These are phyloP conservation scores for Wilcoxina mikolae DNA, from an alignment of 495 filamentous ascomycete species.

Conservation along the genomic window DNA sequence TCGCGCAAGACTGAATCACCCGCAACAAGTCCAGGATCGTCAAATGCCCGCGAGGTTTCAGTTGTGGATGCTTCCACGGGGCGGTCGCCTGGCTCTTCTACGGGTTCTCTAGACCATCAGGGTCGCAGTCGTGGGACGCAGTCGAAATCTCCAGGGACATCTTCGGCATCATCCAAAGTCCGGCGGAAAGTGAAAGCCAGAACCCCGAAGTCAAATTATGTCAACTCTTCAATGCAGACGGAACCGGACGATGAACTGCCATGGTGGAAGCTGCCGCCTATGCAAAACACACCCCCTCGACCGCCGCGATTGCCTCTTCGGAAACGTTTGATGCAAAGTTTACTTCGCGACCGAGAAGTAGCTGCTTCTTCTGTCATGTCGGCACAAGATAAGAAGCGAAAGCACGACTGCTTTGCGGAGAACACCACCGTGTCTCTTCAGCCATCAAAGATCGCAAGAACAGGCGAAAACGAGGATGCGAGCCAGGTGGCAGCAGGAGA, in stretches of 20 bases:
- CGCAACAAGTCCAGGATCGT: background rate
- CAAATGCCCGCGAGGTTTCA: background rate
- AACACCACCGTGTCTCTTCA: conserved; percentile 6
- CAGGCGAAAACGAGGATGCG: conserved; percentile 4
- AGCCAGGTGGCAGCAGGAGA: background rate
- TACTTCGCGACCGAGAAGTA: conserved; percentile 22
- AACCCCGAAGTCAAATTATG: conserved; percentile 30
- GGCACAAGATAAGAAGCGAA: conserved; percentile 21
- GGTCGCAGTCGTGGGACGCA: background rate
- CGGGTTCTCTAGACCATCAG: background rate
- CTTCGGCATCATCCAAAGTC: background rate
- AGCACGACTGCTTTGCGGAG: conserved; percentile 10
- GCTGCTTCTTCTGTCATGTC: conserved; percentile 9
- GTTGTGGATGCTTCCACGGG: conserved; percentile 6
- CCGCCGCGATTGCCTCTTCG: conserved; percentile 23
- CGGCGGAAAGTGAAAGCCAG: conserved; percentile 5
- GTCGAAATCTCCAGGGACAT: background rate
- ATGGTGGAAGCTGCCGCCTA: conserved; percentile 21
- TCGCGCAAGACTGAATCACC: background rate
- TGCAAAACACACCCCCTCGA: conserved; percentile 14
- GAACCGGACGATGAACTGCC: conserved; percentile 31
- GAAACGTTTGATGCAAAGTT: conserved; percentile 25
- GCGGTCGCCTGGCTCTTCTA: conserved; percentile 1
- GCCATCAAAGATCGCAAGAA: conserved; percentile 14
- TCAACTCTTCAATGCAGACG: conserved; percentile 36